Evolutionary conservation across 108 stramenopile species (phyloP).

Genomic region (Cyclotella choctawhatcheeana): DNA sequence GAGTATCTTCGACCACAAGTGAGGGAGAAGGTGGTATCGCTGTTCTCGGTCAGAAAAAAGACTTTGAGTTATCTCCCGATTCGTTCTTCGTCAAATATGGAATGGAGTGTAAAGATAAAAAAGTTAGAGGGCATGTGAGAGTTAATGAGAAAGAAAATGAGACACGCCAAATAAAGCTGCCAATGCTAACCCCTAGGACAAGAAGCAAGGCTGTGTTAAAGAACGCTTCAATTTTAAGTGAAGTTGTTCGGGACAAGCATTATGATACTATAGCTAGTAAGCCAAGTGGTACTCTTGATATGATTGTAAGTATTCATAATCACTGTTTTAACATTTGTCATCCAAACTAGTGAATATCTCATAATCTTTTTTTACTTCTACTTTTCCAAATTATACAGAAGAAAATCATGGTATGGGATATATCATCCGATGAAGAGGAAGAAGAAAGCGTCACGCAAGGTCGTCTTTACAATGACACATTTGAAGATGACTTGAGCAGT

Average conservation of each 20-base stretch:
- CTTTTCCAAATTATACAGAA: neutral
- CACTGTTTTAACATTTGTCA: no score
- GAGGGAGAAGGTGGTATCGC: neutral
- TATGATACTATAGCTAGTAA: neutral
- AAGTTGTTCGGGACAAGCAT: no score
- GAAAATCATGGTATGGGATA: conserved; percentile 5
- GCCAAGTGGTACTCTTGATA: neutral
- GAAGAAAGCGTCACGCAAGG: neutral
- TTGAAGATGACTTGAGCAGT: neutral
- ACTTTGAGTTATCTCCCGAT: conserved; percentile 6
- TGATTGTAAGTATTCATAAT: neutral
- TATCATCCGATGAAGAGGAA: neutral
- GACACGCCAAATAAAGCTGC: no score
- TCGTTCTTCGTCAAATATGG: conserved; percentile 14
- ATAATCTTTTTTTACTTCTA: neutral
- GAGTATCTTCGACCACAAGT: neutral
- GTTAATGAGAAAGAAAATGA: neutral
- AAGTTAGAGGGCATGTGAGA: neutral
- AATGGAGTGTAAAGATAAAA: neutral
- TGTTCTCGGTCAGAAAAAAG: neutral
- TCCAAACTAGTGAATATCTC: no score
- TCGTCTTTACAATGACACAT: neutral
- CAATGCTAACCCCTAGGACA: no score
- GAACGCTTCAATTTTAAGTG: no score
- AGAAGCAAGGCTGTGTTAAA: no score